phyloP scores from a whole-genome alignment of 177 flowering plant species.

The Vitis hybrid region DNA sequence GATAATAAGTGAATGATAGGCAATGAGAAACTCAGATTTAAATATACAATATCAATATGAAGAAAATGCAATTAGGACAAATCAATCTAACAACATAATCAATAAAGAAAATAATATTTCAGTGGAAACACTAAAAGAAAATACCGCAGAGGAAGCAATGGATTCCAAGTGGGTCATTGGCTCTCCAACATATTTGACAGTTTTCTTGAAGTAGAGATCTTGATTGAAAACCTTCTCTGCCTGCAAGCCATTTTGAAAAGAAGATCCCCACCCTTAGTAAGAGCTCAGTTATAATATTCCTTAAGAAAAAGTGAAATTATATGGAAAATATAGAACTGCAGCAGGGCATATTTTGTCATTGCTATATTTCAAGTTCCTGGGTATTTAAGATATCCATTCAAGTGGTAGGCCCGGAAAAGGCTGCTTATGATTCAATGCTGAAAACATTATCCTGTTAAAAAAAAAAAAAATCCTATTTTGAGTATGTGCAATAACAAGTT shows the following conservation, averaged over 20 bases:
- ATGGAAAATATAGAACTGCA: not conserved
- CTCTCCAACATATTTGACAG: slow-evolving; percentile 77
- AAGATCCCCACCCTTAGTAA: not conserved
- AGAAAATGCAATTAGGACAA: not conserved
- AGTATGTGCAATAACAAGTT: too few relatives aligned
- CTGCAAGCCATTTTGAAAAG: slow-evolving; percentile 26
- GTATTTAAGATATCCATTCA: too few relatives aligned
- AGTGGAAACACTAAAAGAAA: not conserved
- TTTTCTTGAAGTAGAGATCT: slow-evolving; percentile 69
- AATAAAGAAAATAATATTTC: slow-evolving; percentile 6
- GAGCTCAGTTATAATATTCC: not conserved
- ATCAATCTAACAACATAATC: not conserved
- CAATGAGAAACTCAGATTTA: not conserved
- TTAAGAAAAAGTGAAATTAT: too few relatives aligned
- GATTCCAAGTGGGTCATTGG: slow-evolving; percentile 95
- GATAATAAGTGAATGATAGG: not conserved
- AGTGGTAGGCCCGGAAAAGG: too few relatives aligned
- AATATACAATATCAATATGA: too few relatives aligned
- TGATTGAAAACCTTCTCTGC: slow-evolving; percentile 94
- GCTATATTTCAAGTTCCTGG: not conserved
- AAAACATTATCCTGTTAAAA: too few relatives aligned
- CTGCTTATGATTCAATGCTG: too few relatives aligned
- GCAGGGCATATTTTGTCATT: not conserved
- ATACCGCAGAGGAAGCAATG: slow-evolving; percentile 95
- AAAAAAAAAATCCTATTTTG: too few relatives aligned